These are phyloP conservation scores for Secale cereale DNA, from an alignment of 176 grass and related monocot species.

Conservation along the genomic window DNA sequence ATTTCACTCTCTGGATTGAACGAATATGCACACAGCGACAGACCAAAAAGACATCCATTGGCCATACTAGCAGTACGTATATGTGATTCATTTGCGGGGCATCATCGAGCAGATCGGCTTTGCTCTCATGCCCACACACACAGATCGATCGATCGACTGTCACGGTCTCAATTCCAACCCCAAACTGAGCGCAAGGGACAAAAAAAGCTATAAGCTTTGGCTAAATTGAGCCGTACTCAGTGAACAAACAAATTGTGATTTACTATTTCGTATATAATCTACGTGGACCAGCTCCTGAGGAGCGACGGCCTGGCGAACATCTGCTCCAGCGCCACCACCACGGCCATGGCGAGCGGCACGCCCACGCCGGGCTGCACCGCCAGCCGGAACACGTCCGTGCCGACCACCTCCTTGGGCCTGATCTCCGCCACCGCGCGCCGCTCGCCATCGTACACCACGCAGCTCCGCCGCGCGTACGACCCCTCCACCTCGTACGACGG, in stretches of 20 bases:
- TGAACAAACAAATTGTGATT: neutral
- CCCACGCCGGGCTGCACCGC: constrained; percentile 53
- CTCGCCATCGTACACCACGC: constrained; percentile 70
- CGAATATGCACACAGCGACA: too few species aligned
- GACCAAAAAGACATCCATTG: neutral
- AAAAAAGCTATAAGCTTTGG: constrained; percentile 9
- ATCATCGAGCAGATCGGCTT: constrained; percentile 26
- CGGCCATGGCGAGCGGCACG: constrained; percentile 68
- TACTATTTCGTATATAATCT: neutral
- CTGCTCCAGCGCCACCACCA: constrained; percentile 82
- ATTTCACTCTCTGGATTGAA: too few species aligned
- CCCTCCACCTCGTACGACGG: constrained; percentile 59
- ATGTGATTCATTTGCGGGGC: neutral
- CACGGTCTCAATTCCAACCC: constrained; percentile 5
- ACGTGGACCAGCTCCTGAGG: constrained; percentile 60
- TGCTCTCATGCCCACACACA: constrained; percentile 5
- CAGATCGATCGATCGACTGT: neutral
- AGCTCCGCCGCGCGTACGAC: constrained; percentile 70
- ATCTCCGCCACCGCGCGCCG: constrained; percentile 58
- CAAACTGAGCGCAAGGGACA: neutral
- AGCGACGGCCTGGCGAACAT: constrained; percentile 60
- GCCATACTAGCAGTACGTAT: neutral
- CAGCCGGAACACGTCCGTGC: constrained; percentile 79
- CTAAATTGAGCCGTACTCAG: neutral
- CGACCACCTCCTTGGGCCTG: constrained; percentile 66